phyloP scores from a whole-genome alignment of 2,329 filamentous ascomycete genomes.

The Xylaria sp. region DNA sequence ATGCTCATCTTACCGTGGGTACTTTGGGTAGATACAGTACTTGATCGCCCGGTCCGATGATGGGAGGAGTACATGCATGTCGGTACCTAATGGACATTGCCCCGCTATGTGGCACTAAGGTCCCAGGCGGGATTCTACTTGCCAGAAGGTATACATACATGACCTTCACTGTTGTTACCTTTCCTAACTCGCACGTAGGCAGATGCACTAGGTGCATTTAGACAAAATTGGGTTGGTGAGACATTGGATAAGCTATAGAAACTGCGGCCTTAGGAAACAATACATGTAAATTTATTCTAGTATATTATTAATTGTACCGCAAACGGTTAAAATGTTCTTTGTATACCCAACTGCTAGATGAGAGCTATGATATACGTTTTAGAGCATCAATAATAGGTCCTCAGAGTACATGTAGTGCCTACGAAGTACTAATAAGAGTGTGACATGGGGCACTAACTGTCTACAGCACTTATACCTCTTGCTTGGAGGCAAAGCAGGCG shows the following conservation, averaged over 20 bases:
- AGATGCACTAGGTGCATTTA: too few species aligned
- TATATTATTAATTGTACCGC: constrained; percentile 18
- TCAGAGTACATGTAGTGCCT: constrained; percentile 10
- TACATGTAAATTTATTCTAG: constrained; percentile 17
- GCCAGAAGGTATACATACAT: background rate
- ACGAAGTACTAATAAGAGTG: background rate
- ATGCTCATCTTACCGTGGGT: background rate
- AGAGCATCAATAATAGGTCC: background rate
- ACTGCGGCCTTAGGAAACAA: constrained; percentile 12
- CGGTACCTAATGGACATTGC: constrained; percentile 16
- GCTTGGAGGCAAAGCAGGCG: background rate
- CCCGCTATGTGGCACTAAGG: constrained; percentile 23
- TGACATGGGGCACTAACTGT: constrained; percentile 1
- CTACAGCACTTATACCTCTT: constrained; percentile 5
- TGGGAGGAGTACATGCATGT: background rate
- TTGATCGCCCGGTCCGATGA: constrained; percentile 14
- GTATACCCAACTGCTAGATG: constrained; percentile 6
- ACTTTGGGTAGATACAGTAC: background rate
- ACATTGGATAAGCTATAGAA: constrained; percentile 20
- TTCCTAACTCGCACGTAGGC: background rate
- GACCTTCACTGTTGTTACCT: too few species aligned
- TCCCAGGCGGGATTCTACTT: background rate
- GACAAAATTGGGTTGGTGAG: background rate
- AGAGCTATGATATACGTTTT: background rate
- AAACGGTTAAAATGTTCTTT: constrained; percentile 31